Base-by-base conservation (phyloP, 768 basidiomycete genomes). In the Amanita inopinata region DNA sequence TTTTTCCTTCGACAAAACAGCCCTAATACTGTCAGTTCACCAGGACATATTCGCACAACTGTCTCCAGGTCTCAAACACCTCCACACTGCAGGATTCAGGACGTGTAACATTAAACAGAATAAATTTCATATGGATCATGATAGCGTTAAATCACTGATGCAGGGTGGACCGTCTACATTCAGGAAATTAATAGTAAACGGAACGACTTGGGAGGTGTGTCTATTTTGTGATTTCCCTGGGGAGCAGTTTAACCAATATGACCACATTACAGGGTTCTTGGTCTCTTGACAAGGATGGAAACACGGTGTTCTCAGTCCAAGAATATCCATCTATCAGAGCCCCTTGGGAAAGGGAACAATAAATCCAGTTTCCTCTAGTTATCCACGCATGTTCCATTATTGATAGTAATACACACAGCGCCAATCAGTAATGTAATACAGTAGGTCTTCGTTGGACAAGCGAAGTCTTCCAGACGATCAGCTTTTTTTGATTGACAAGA, bases 11-110 rank as follows among this genome's bases (percentile, higher is more conserved):
- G 28, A 17, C 40, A 6, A 12, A 3, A n/a, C n/a, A 27, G 5
- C 25, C 7, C 5, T 25, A 18, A 32, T 34, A n/a, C n/a, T 35
- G 17, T 34, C 19, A 25, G 9, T 31, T 23, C 28, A 43, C 60
- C 59, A 52, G 53, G 25, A 46, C 53, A 5, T 62, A 65, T 46
- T 49, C 15, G 48, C 56, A 30, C 41, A 52, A 32, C 31, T 50
- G 1, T 33, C 49, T 3, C 41, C 41, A 8, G 24, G 37, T 8
- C 42, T 66, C 23, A 35, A 38, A 8, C 38, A 36, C 17, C 53
- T 71, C 9, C 65, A 60, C 42, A 61, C 61, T 2, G 59, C 54
- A 10, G 55, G 49, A 8, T 59, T 69, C 43, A 49, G 56, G 11
- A 54, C 67, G n/a, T 55, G 54, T 45, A 62, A 61, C 41, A 52